Base-by-base conservation (phyloP, 345 rosid genomes). In the Raphanus raphanistrum region DNA sequence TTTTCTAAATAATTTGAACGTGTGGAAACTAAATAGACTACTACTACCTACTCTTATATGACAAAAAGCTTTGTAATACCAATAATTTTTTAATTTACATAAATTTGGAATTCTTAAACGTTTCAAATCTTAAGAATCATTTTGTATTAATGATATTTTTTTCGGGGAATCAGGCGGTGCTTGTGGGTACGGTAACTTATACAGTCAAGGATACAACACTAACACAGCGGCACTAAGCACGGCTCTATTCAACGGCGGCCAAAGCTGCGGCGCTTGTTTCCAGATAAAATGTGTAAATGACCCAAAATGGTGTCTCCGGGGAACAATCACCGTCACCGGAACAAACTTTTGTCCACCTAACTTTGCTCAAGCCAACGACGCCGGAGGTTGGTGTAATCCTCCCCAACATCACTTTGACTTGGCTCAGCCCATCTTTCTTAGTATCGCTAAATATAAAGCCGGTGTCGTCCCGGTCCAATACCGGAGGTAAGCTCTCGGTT, bases 341-440 rank as follows among this genome's bases (percentile, higher is more conserved):
- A 90, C 96, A 79, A 90, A 90, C 77, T 90, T 90, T 76, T 90
- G 96, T 82, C 96, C 95, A 0, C 95, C 95, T 0, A 90, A 90
- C 87, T 83, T 77, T 57, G 95, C 90, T 33, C 87, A 88, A 38
- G 91, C 93, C 4, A 90, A 90, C 81, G 33, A 88, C 75, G 86
- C 82, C 2, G 96, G 96, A 2, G 96, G 96, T 13, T 90, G 96
- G 96, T 90, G 96, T 82, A 90, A 90, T 78, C 96, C 96, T 79
- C 96, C 96, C 1, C 90, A 73, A 68, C 88, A 88, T 2, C 96
- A 90, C 75, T 90, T 90, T 73, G 96, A 90, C 58, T 89, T 90
- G 69, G 86, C 96, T 73, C 96, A 90, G 76, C 93, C 93, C 43
- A 88, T 90, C 38, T 90, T 88, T 84, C 92, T 88, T 79, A 91